A percentile compares a stretch with the other conserved stretches of the same genome.
These are phyloP conservation scores for Ganoderma leucocontextum DNA, from an alignment of 1,284 basidiomycete genomes.

Conservation along the genomic window DNA sequence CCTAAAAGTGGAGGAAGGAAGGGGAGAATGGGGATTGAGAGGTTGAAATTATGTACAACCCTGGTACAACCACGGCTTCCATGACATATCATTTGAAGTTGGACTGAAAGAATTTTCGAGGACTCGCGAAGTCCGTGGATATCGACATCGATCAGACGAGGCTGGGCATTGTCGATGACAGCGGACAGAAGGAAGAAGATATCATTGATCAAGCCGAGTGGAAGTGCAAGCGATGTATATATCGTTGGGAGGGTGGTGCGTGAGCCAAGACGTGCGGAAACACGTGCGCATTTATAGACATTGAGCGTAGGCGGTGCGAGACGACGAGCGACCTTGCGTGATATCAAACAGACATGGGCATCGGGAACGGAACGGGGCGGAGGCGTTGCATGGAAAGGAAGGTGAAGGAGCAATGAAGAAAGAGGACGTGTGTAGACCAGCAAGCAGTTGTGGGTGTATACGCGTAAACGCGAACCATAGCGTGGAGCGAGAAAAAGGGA, in stretches of 20 bases:
- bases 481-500: constrained; percentile 24
- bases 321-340: constrained; percentile 10
- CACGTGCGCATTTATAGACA: constrained; percentile 29
- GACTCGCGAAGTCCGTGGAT: not conserved
- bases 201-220: constrained; percentile 7
- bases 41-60: not conserved
- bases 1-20: not conserved
- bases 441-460: constrained; percentile 10
- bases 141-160: not conserved
- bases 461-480: constrained; percentile 13
- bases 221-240: constrained; percentile 10
- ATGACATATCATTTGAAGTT: not conserved
- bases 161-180: not conserved
- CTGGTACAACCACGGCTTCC: not conserved
- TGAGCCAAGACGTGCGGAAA: constrained; percentile 6
- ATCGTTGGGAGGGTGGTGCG: constrained; percentile 11
- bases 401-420: constrained; percentile 14
- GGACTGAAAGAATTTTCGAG: not conserved
- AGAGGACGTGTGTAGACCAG: constrained; percentile 12
- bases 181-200: not conserved
- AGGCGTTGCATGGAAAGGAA: constrained; percentile 7
- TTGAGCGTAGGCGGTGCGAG: constrained; percentile 7
- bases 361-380: constrained; percentile 12
- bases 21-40: not conserved
- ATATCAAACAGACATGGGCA: not conserved